phyloP scores from a whole-genome alignment of 1,139 yeast genomes.

The Nakaseomyces bracarensis region DNA sequence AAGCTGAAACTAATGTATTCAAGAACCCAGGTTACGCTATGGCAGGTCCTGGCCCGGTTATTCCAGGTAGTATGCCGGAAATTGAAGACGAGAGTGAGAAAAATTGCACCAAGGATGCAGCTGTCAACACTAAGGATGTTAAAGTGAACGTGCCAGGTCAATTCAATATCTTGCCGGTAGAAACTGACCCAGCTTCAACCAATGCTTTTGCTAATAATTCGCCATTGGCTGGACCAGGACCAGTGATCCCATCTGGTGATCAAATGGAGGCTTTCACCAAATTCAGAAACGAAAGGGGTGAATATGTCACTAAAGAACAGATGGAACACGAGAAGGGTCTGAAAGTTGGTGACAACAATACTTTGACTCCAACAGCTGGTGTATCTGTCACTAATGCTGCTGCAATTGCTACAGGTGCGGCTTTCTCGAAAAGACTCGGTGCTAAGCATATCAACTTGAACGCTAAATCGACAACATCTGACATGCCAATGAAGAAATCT shows the following conservation, averaged over 20 bases:
- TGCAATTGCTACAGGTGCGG: neutral
- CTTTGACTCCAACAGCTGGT: slow-evolving; percentile 2
- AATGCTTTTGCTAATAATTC: slow-evolving; percentile 7
- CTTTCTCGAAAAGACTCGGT: neutral
- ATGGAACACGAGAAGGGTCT: slow-evolving; percentile 15
- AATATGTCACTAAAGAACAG: slow-evolving; percentile 19
- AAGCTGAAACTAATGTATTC: slow-evolving; percentile 5
- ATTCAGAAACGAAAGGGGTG: slow-evolving; percentile 31
- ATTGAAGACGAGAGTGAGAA: neutral
- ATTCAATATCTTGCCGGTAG: slow-evolving; percentile 5
- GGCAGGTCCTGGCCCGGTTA: slow-evolving; percentile 15
- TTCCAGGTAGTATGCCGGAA: slow-evolving; percentile 1
- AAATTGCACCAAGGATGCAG: neutral
- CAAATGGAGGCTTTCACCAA: slow-evolving; percentile 43
- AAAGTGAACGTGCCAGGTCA: slow-evolving; percentile 3
- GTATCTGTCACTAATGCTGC: neutral
- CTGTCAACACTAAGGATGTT: slow-evolving; percentile 2
- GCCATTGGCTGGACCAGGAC: slow-evolving; percentile 14
- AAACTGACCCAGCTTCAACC: slow-evolving; percentile 4
- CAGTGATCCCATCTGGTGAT: slow-evolving; percentile 41
- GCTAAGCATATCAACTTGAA: neutral
- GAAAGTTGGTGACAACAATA: neutral
- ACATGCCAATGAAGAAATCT: neutral
- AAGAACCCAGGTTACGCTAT: slow-evolving; percentile 5
- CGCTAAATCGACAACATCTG: neutral